A percentile compares a stretch with the other conserved stretches of the same genome.
Evolutionary conservation across 495 filamentous ascomycete genomes (phyloP).

Genomic region (Penicillium tannophilum): DNA sequence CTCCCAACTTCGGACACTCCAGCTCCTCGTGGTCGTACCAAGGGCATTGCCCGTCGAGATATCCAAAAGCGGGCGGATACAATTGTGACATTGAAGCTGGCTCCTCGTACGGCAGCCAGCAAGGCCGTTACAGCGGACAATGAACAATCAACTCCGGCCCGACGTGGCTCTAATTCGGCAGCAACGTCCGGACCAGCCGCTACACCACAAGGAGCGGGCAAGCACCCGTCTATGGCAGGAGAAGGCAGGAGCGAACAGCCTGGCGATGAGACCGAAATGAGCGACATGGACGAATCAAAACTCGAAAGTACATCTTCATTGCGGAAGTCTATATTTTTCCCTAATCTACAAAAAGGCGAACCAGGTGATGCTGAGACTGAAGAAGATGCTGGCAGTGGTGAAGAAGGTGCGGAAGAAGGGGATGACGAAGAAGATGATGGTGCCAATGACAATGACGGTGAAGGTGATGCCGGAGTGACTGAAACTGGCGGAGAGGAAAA

Average conservation of each 20-base stretch:
- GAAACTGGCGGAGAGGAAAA: conserved; percentile 22
- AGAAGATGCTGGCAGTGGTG: conserved; percentile 41
- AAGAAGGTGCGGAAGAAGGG: conserved; percentile 68
- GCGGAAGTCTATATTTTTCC: conserved; percentile 37
- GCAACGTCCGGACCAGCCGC: conserved; percentile 23
- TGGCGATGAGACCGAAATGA: conserved; percentile 80
- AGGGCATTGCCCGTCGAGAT: conserved; percentile 65
- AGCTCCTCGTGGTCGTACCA: conserved; percentile 52
- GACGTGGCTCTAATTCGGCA: conserved; percentile 10
- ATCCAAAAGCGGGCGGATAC: conserved; percentile 64
- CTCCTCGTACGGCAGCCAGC: conserved; percentile 34
- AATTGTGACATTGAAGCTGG: conserved; percentile 48
- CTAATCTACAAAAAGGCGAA: conserved; percentile 32
- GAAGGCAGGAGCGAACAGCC: conserved; percentile 40
- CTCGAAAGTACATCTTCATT: conserved; percentile 46
- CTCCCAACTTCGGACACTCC: conserved; percentile 43
- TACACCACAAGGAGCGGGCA: conserved; percentile 12
- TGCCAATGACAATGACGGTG: conserved; percentile 19
- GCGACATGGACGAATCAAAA: conserved; percentile 61
- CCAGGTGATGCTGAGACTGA: conserved; percentile 32
- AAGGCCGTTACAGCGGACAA: conserved; percentile 30
- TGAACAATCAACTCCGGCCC: conserved; percentile 21
- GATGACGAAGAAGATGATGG: conserved; percentile 42
- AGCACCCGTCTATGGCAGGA: conserved; percentile 13
- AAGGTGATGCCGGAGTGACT: conserved; percentile 17